Evolutionary conservation across 768 basidiomycete species (phyloP).

Genomic region (Calvatia gigantea): DNA sequence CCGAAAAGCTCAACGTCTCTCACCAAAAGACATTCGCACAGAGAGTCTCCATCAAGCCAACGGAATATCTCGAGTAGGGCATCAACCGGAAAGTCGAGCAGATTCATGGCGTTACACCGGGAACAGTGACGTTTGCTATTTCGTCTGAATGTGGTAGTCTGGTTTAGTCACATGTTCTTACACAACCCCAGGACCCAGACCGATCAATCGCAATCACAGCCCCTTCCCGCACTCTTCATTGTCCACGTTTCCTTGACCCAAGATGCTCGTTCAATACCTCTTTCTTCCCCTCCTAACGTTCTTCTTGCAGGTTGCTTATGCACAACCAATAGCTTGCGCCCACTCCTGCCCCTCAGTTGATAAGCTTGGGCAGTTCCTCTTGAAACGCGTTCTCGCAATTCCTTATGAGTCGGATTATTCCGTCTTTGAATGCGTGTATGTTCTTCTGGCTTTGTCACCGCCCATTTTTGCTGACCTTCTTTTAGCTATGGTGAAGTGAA

Average conservation of each 20-base stretch:
- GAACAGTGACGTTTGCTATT: background rate
- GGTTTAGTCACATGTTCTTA: background rate
- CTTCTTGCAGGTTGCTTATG: background rate
- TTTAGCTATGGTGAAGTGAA: slow-evolving; percentile 4
- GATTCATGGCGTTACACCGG: background rate
- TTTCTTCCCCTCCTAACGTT: background rate
- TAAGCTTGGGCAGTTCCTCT: background rate
- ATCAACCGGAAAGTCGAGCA: slow-evolving; percentile 4
- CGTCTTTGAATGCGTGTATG: slow-evolving; percentile 12
- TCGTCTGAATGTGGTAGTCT: background rate
- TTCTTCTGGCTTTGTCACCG: background rate
- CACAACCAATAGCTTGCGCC: background rate
- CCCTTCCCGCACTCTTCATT: too few relatives aligned
- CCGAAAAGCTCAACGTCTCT: background rate
- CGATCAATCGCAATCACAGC: too few relatives aligned
- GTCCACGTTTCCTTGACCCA: too few relatives aligned
- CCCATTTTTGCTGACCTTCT: background rate
- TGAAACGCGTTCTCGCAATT: slow-evolving; percentile 4
- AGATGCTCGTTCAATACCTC: background rate
- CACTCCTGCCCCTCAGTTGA: background rate
- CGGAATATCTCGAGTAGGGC: slow-evolving; percentile 5
- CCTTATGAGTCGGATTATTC: slow-evolving; percentile 9
- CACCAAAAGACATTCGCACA: background rate
- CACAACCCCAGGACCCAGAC: too few relatives aligned
- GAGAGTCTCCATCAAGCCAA: background rate